Base-by-base conservation (phyloP, 805 yeast genomes). In the Yarrowia keelungensis region DNA sequence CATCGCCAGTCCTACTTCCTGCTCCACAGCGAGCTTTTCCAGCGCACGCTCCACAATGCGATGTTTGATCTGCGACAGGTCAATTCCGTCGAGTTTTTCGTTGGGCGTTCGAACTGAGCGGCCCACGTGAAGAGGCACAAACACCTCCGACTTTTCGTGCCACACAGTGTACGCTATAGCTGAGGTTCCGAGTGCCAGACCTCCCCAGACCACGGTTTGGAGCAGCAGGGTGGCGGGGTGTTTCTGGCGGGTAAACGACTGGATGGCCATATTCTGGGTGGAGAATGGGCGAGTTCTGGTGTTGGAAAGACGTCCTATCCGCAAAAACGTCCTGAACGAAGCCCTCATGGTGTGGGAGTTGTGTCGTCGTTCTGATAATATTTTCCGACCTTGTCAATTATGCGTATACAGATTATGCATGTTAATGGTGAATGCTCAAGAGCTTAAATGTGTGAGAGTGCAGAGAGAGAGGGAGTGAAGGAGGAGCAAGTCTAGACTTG, bases 51-150 rank as follows among this genome's bases (percentile, higher is more conserved):
- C 51, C 14, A 59, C 65, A 35, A 59, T 59, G 42, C 65, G 50
- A 14, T 59, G 65, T 16, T 59, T n/a, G 65, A 59, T 59, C 35
- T 59, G 65, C 12, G 51, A n/a, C 14, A 59, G 43, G 14, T 59
- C 65, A 26, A 59, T 59, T 1, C 65, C 65, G 65, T 59, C 65
- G 15, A 45, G 32, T 11, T 59, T 59, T 45, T 59, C 65, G 51
- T 59, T 59, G 16, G 65, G 65, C 12, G 42, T 16, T 2, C 65
- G 65, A 22, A 59, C 65, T 2, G 65, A 43, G 42, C 32, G 32
- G 51, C 65, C 51, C 14, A 59, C 65, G 51, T 59, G 65, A 12
- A 59, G 51, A 2, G 65, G 65, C n/a, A 59, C 65, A 59, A 59
- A 59, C 36, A 59, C 65, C 65, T 59, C 65, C 7, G 65, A n/a